Evolutionary conservation across 176 grass and related monocot genomes (phyloP), one percentile per base, ranked within the genome.

Genomic region (Thinopyrum elongatum): DNA sequence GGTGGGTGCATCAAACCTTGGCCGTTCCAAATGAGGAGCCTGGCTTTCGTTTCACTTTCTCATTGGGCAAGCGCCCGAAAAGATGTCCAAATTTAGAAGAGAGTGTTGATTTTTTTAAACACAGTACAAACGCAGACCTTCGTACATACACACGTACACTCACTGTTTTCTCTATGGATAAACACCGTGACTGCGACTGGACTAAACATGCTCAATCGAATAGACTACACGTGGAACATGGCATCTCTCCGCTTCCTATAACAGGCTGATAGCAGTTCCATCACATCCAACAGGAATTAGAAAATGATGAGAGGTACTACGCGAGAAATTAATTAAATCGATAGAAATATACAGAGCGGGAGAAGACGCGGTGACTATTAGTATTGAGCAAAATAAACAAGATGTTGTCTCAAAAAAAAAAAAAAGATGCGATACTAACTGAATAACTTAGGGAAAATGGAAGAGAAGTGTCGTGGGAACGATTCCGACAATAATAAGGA

Each of bases 251-350:
- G 44, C 28, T 53, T 53, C 49, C 49, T 53, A 53, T 53, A 19
- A 53, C 49, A 53, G 5, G 49, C 49, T 53, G 49, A 17, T 53
- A 19, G 16, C 2, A 17, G 49, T 53, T 19, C 19, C 69, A 3
- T 41, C 87, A 84, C 31, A 62, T 57, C 65, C 3, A 4, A 83
- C 79, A 74, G 1, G 49, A 90, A 74, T 17, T 59, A 55, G 73
- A 83, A 90, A 86, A 86, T 38, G 74, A 83, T 65, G 42, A 79
- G 65, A 15, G 42, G 5, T 53, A 53, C 33, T 22, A 12, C 0
- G 21, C 2, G 14, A 31, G 19, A 22, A 51, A 64, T 5, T 29
- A 65, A 55, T 28, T 30, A n/a, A 55, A 51, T 22, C 3, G 35
- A 64, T 47, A 23, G 9, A 12, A 63, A 83, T 1, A 5, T 22